phyloP scores from a whole-genome alignment of 768 basidiomycete genomes.

The Tulasnella sp. region DNA sequence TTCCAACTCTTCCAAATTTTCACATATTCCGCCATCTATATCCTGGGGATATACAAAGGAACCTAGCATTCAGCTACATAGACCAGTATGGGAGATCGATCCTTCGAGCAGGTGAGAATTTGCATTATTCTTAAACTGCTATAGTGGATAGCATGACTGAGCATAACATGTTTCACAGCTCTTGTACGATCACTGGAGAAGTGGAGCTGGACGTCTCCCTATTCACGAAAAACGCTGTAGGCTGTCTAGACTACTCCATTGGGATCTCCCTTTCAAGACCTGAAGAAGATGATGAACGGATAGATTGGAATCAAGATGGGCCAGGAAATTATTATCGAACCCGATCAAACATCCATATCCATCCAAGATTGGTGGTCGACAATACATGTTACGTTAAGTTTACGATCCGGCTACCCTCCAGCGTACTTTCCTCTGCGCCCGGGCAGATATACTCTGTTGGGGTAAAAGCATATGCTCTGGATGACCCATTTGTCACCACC shows the following conservation, averaged over 20 bases:
- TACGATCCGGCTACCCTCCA: not conserved
- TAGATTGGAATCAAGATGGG: slow-evolving; percentile 15
- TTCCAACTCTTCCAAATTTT: too few species aligned
- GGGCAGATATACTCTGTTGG: slow-evolving; percentile 7
- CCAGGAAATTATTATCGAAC: slow-evolving; percentile 11
- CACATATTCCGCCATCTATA: too few species aligned
- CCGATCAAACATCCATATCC: slow-evolving; percentile 2
- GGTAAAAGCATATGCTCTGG: slow-evolving; percentile 11
- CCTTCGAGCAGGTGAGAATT: too few species aligned
- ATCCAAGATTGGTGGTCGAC: slow-evolving; percentile 9
- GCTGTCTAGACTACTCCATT: slow-evolving; percentile 10
- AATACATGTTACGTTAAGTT: slow-evolving; percentile 10
- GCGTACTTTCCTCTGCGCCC: not conserved
- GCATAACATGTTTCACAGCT: too few species aligned
- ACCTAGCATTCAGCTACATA: too few species aligned
- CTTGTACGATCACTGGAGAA: slow-evolving; percentile 3
- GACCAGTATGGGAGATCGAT: too few species aligned
- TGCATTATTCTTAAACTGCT: too few species aligned
- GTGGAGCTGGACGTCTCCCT: slow-evolving; percentile 8
- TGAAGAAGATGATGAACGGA: not conserved
- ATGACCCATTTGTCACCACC: slow-evolving; percentile 5
- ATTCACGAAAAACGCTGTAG: not conserved
- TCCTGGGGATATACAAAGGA: too few species aligned
- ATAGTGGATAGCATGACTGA: too few species aligned
- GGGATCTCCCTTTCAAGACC: slow-evolving; percentile 8